Base-by-base conservation (phyloP, 768 basidiomycete genomes). In the Hericium erinaceus region DNA sequence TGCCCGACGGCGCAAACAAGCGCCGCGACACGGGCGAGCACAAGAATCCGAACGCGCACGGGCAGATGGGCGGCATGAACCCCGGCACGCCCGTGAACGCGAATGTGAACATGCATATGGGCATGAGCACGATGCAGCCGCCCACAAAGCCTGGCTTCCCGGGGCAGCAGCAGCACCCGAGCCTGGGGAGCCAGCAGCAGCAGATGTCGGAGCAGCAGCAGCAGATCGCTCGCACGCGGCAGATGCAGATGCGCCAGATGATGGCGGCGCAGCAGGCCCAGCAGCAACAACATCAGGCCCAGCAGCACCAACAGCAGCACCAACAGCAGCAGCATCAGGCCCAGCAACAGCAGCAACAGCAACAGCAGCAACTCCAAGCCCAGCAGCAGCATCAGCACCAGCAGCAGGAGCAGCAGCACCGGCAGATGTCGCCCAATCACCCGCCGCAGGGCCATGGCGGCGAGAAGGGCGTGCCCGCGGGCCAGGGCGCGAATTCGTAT, bases 1-100 rank as follows among this genome's bases (percentile, higher is more conserved):
- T 86, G 51, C 59, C 65, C 3, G 77, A 78, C 40, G 49, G 66
- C n/a, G 71, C 73, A 41, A 80, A 77, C 67, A 89, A 90, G 68
- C 78, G 88, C 16, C 77, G 83, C 18, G 84, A 89, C 64, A 82
- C 82, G 0, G 88, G 88, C 38, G 87, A 89, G 60, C 71, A 70
- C 44, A 84, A 82, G 64, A 59, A 4, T 50, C 58, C 13, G 56
- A 54, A 2, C 56, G 59, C 38, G 39, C 59, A 4, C 37, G 52
- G 15, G 53, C 28, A 2, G 28, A 33, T 33, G 28, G 28, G 28
- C 28, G 28, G 28, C 28, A 33, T 33, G 28, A 33, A 33, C 28
- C 28, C 28, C 28, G 28, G 28, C 28, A 33, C 28, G 28, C 28
- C 28, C 8, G 4, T 4, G 28, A 33, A 33, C 4, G 28, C 28